Conservation (phyloP, 2,329 filamentous ascomycete species). For the Scleromitrula shiraiana region DNA sequence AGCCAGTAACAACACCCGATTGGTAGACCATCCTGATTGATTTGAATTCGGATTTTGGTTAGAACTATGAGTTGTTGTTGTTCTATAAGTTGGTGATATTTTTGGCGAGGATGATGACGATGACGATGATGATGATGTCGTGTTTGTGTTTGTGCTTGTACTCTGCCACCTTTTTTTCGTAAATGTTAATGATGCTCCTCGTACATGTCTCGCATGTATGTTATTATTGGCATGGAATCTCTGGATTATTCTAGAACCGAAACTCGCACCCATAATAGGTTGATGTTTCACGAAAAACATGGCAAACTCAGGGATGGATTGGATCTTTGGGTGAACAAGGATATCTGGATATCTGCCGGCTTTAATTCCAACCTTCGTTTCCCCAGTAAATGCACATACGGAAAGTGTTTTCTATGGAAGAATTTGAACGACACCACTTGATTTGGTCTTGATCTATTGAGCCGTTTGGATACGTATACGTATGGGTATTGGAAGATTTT, state of each 20-base stretch:
- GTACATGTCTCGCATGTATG: too few species aligned
- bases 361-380: not conserved
- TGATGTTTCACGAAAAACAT: constrained; percentile 5
- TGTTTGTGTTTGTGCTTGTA: not conserved
- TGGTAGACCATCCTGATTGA: constrained; percentile 19
- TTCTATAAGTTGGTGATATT: too few species aligned
- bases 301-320: not conserved
- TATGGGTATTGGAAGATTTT: too few species aligned
- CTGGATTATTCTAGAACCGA: not conserved
- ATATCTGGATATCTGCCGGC: not conserved
- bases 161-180: not conserved
- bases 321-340: not conserved
- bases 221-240: not conserved
- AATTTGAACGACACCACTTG: not conserved
- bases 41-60: not conserved
- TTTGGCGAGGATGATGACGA: too few species aligned
- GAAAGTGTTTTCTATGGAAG: not conserved
- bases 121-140: not conserved
- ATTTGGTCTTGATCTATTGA: too few species aligned
- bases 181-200: too few species aligned
- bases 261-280: not conserved
- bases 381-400: not conserved
- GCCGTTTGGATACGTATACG: too few species aligned
- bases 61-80: too few species aligned
- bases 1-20: constrained; percentile 20